A percentile compares a stretch with the other conserved stretches of the same genome.
These are phyloP conservation scores for Apophysomyces elegans DNA, from an alignment of 371 early-diverging fungal species.

Conservation along the genomic window DNA sequence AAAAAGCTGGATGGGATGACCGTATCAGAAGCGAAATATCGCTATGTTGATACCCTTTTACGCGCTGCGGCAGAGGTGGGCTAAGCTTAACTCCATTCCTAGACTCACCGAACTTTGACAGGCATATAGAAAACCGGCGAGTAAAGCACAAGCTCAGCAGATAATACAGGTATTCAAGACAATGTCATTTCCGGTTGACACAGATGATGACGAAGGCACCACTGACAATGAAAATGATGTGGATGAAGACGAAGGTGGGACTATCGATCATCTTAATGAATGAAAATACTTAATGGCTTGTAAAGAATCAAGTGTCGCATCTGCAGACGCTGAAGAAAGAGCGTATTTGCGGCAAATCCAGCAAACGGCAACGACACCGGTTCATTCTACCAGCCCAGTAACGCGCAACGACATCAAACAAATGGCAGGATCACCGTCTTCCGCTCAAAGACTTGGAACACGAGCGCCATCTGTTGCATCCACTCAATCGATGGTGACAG, in stretches of 20 bases:
- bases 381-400: slow-evolving; percentile 5
- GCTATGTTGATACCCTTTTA: slow-evolving; percentile 37
- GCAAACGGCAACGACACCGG: slow-evolving; percentile 11
- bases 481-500: slow-evolving; percentile 32
- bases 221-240: slow-evolving; percentile 21
- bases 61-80: slow-evolving; percentile 32
- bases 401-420: background rate
- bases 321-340: slow-evolving; percentile 32
- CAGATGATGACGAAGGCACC: slow-evolving; percentile 27
- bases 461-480: slow-evolving; percentile 33
- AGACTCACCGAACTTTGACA: slow-evolving; percentile 17
- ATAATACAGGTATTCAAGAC: slow-evolving; percentile 49
- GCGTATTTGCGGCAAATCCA: slow-evolving; percentile 32
- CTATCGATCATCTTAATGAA: background rate
- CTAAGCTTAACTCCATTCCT: background rate
- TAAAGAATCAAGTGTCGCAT: slow-evolving; percentile 23
- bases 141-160: slow-evolving; percentile 45
- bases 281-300: background rate
- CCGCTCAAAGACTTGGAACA: background rate
- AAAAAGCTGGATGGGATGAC: slow-evolving; percentile 32
- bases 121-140: slow-evolving; percentile 47
- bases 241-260: background rate
- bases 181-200: slow-evolving; percentile 28
- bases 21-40: slow-evolving; percentile 33
- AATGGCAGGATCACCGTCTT: slow-evolving; percentile 9